Evolutionary conservation across 139 green algal genomes (phyloP).

Genomic region (Chlamydomonas applanata): DNA sequence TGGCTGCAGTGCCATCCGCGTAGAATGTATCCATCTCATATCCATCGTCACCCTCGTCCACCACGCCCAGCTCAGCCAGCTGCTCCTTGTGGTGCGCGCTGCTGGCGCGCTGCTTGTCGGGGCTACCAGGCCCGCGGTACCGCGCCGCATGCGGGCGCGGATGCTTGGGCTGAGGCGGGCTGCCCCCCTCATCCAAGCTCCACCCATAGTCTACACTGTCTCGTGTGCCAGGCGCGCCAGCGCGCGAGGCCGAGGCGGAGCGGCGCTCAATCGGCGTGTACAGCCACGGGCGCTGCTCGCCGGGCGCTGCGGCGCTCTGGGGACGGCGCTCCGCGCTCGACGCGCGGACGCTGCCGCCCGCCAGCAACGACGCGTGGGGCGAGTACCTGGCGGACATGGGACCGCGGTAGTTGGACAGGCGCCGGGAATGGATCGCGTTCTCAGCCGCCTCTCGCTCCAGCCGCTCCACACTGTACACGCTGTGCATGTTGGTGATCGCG

Average conservation of each 20-base stretch:
- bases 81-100: neutral
- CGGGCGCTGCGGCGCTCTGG: neutral
- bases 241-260: too few species aligned
- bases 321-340: neutral
- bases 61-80: slow-evolving; percentile 10
- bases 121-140: neutral
- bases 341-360: neutral
- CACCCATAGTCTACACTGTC: too few species aligned
- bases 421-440: slow-evolving; percentile 12
- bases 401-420: slow-evolving; percentile 31
- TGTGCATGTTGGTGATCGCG: slow-evolving; percentile 18
- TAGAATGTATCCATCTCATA: neutral
- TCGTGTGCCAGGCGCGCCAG: too few species aligned
- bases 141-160: neutral
- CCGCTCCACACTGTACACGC: slow-evolving; percentile 13
- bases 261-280: neutral
- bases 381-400: slow-evolving; percentile 12
- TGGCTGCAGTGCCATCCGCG: neutral
- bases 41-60: slow-evolving; percentile 7
- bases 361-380: neutral
- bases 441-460: slow-evolving; percentile 11
- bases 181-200: too few species aligned
- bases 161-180: neutral
- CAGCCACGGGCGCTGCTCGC: neutral
- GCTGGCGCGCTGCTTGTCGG: neutral